Evolutionary conservation across 23 red algal genomes (phyloP), one percentile per base, ranked within the genome.

Genomic region (Agarophyton chilense): DNA sequence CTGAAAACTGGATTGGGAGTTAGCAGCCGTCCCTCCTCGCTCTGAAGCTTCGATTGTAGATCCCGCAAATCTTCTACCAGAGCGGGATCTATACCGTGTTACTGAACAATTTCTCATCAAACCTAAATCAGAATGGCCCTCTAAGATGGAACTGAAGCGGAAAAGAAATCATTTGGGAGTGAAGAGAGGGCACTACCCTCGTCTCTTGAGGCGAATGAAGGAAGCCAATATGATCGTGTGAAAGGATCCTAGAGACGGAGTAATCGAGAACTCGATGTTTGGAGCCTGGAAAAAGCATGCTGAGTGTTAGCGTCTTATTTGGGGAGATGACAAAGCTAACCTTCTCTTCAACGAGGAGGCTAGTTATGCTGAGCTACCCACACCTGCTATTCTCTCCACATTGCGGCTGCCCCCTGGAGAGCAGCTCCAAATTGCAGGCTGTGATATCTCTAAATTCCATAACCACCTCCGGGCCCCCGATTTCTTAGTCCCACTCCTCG

Each of bases 201-300:
- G 39, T 4, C 24, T 73, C 6, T 8, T 73, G 14, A 42, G 39
- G n/a, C 24, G 67, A 7, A 73, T 73, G 67, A 4, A n/a, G 7
- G 35, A 6, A 39, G 43, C 4, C 8, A 42, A 42, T 31, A 73
- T 73, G 67, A 42, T 73, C 33, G 67, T 38, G n/a, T 73, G 8
- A 13, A 4, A 9, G 35, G 67, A 73, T 13, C 67, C 67, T 73
- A 13, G 14, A 7, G 31, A 73, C 4, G 67, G n/a, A 7, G 67
- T 73, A 34, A 39, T 73, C 17, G 67, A 73, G 11, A 73, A 73
- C 39, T 73, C 67, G 39, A 32, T 73, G 11, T 73, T 73, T 42
- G 67, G 67, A 33, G 67, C 39, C 7, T 73, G 67, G 67, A 73
- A 73, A 31, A 34, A 34, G 8, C 13, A 38, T 73, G 67, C 13